phyloP scores from a whole-genome alignment of 2,329 filamentous ascomycete genomes.

The Microdochium trichocladiopsis region DNA sequence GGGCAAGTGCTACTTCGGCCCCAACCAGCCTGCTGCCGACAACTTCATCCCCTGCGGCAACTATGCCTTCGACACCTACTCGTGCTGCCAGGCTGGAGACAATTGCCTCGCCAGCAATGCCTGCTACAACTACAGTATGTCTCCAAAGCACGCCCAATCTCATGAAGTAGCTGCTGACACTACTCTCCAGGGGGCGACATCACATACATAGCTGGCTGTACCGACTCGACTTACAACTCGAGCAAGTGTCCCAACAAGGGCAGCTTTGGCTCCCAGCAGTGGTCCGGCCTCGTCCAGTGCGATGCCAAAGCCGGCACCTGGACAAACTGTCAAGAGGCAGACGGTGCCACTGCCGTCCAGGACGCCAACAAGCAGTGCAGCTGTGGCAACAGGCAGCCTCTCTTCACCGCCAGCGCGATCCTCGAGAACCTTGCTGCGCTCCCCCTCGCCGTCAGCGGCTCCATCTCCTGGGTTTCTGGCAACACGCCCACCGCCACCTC shows the following conservation, averaged over 20 bases:
- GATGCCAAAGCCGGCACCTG: constrained; percentile 4
- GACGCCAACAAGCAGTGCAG: constrained; percentile 4
- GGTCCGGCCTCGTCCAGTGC: constrained; percentile 8
- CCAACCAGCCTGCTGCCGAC: neutral
- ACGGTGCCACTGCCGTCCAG: constrained; percentile 3
- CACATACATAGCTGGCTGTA: constrained; percentile 14
- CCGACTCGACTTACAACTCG: constrained; percentile 7
- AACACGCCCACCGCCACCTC: constrained; percentile 2
- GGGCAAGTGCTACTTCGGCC: constrained; percentile 10
- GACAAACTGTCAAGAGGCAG: constrained; percentile 7
- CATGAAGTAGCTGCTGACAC: neutral
- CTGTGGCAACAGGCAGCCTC: constrained; percentile 2
- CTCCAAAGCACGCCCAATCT: neutral
- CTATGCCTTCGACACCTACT: constrained; percentile 4
- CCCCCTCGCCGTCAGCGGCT: constrained; percentile 4
- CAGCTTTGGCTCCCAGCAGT: constrained; percentile 6
- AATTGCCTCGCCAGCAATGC: constrained; percentile 8
- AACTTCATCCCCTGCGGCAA: constrained; percentile 14
- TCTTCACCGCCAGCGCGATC: constrained; percentile 5
- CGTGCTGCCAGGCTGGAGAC: constrained; percentile 11
- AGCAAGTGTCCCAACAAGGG: constrained; percentile 9
- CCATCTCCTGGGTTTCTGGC: constrained; percentile 7
- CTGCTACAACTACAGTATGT: constrained; percentile 8
- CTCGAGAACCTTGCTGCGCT: constrained; percentile 6
- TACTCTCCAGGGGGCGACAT: constrained; percentile 1